phyloP scores from a whole-genome alignment of 306 rosid species.

The Begonia loranthoides region DNA sequence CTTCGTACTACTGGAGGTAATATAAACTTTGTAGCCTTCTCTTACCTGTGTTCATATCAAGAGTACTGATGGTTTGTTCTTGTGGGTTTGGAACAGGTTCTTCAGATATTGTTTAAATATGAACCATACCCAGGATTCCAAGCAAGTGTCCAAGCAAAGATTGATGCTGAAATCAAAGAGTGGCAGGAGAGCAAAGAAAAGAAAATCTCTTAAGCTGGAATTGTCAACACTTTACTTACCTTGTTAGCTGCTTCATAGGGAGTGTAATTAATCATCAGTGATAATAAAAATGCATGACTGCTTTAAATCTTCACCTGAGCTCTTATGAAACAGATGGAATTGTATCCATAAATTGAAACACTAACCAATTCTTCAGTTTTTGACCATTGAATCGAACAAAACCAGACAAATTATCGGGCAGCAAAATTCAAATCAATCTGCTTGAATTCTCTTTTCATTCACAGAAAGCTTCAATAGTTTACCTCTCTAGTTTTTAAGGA shows the following conservation, averaged over 20 bases:
- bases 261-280: no score
- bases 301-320: no score
- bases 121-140: constrained; percentile 80
- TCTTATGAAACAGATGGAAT: no score
- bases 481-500: background rate
- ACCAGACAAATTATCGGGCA: no score
- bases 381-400: no score
- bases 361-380: no score
- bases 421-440: background rate
- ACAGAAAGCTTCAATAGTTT: constrained; percentile 1
- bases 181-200: constrained; percentile 53
- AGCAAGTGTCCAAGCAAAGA: constrained; percentile 40
- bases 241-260: no score
- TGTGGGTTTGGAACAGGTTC: constrained; percentile 22
- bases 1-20: constrained; percentile 69
- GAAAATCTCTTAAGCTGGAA: constrained; percentile 28
- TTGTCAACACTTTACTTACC: background rate
- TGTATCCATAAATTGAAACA: no score
- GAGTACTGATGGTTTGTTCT: background rate
- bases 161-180: constrained; percentile 39
- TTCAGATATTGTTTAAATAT: constrained; percentile 41
- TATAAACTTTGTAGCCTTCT: no score
- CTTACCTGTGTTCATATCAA: no score
- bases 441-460: background rate
- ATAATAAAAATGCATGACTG: no score